Base-by-base conservation (phyloP, 495 filamentous ascomycete genomes). In the Aspergillus hancockii region DNA sequence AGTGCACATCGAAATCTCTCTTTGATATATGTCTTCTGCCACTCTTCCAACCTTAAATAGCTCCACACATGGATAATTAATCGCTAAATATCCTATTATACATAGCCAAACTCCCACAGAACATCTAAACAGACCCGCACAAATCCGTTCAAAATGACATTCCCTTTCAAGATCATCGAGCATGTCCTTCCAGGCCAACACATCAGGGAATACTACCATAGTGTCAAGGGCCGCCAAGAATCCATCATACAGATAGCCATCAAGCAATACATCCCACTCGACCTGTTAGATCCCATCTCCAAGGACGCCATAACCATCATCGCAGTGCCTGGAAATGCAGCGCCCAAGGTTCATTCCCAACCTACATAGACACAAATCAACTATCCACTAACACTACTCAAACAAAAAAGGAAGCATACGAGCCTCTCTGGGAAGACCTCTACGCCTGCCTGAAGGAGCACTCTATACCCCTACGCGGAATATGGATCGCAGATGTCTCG, bases 401-500 rank as follows among this genome's bases (percentile, higher is more conserved):
- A 30, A 32, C 36, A 14, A 4, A 40, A 50, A 38, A 88, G 82
- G 90, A 88, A 71, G 67, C 90, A 3, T 92, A 90, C 68, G 90
- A 92, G 65, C 87, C 89, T 2, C 74, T 91, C 8, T 93, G 86
- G 83, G 87, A 85, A 38, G 85, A 92, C 40, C 71, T 93, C 0
- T 69, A 84, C 59, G 36, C 55, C 3, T 63, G 67, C 8, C 70
- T 80, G 28, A 68, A 75, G 40, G 41, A 67, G 16, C 65, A 74
- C 32, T 71, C 71, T 28, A 71, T 90, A 60, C 72, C 75, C 21
- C 81, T 92, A 36, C 83, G 88, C 32, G 71, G 76, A 31, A 89
- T 93, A 62, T 92, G 88, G 88, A 86, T 90, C 47, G 85, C 86
- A 41, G 90, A 93, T 70, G 72, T 81, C n/a, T 78, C 83, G 22